Conservation (phyloP, 192 early-diverging fungal genomes). For the Coemansia sp. region DNA sequence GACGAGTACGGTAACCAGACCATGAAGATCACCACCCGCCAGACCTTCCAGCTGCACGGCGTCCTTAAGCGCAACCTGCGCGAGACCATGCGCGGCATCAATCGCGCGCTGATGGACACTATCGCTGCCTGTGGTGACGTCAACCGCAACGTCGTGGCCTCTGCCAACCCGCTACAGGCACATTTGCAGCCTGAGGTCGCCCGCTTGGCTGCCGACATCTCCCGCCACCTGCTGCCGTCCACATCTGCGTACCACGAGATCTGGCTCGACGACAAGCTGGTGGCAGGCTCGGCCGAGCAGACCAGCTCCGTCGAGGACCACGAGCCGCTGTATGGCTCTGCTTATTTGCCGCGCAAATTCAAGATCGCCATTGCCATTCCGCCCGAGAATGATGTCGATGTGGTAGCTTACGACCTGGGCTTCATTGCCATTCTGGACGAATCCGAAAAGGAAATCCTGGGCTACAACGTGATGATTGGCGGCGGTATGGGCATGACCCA, state of each 20-base stretch:
- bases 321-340: slow-evolving; percentile 90
- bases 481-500: slow-evolving; percentile 99
- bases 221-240: slow-evolving; percentile 75
- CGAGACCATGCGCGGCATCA: slow-evolving; percentile 86
- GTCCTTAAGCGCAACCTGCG: slow-evolving; percentile 89
- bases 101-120: slow-evolving; percentile 85
- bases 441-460: slow-evolving; percentile 65
- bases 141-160: slow-evolving; percentile 95
- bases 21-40: slow-evolving; percentile 93
- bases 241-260: slow-evolving; percentile 96
- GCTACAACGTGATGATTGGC: slow-evolving; percentile 92
- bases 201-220: slow-evolving; percentile 69
- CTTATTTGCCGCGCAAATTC: slow-evolving; percentile 95
- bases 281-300: slow-evolving; percentile 74
- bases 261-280: slow-evolving; percentile 89
- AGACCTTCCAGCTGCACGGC: slow-evolving; percentile 97
- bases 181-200: slow-evolving; percentile 77
- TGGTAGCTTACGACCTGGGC: slow-evolving; percentile 93
- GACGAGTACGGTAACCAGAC: slow-evolving; percentile 81
- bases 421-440: slow-evolving; percentile 85
- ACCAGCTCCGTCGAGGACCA: slow-evolving; percentile 54
- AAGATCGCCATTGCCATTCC: slow-evolving; percentile 94
- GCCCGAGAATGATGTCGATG: slow-evolving; percentile 95
- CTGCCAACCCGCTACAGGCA: slow-evolving; percentile 78
- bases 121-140: slow-evolving; percentile 97